These are phyloP conservation scores for Tricharina praecox DNA, from an alignment of 495 filamentous ascomycete species.

Conservation along the genomic window DNA sequence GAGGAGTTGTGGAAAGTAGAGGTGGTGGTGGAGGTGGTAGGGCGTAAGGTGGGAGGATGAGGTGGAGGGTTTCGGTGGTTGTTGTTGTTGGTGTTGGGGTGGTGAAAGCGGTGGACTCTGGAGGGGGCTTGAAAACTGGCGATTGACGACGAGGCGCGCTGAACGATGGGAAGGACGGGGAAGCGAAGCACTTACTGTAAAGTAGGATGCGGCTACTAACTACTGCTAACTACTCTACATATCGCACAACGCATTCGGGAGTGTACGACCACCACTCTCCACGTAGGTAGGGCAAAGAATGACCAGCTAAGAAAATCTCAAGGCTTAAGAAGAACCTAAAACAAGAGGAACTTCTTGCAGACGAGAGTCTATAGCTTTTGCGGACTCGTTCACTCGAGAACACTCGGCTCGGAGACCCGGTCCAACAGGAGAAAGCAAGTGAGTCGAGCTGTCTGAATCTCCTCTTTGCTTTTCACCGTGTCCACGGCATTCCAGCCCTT, in stretches of 20 bases:
- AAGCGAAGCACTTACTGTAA: background rate
- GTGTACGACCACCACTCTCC: background rate
- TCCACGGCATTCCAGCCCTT: no score
- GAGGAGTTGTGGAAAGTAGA: background rate
- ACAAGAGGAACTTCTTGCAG: background rate
- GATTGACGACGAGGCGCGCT: conserved; percentile 5
- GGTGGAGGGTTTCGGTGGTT: no score
- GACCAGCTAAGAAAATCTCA: background rate
- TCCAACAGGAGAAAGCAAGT: no score
- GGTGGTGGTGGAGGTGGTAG: background rate
- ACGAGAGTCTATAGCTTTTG: no score
- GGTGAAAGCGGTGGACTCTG: background rate
- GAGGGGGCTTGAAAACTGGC: background rate
- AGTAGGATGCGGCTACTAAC: background rate
- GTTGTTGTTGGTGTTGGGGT: no score
- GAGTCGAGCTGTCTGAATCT: no score
- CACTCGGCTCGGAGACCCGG: no score
- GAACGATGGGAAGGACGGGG: background rate
- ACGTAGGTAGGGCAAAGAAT: background rate
- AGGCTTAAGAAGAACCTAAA: background rate
- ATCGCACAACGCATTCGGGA: background rate
- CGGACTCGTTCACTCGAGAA: no score
- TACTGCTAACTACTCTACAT: background rate
- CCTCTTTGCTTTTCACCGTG: no score
- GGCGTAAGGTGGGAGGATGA: no score